Evolutionary conservation across 495 filamentous ascomycete genomes (phyloP), one percentile per base, ranked within the genome.

Genomic region (Penicillium silybi): DNA sequence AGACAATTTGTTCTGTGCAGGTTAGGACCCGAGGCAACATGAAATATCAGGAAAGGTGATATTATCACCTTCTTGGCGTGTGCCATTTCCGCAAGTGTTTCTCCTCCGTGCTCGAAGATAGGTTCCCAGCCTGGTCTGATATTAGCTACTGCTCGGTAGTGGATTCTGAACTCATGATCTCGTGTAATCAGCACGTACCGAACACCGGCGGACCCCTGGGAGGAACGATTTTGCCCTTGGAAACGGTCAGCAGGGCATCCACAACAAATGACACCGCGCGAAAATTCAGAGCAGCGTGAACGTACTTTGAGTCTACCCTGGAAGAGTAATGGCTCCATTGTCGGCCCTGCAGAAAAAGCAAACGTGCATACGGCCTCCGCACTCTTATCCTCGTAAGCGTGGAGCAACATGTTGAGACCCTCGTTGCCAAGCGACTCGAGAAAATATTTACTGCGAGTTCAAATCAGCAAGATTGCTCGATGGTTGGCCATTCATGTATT

Each of bases 41-140:
- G 23, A 55, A 22, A 1, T 23, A 4, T 16, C 15, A 41, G 26
- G 26, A 15, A 3, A 32, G 16, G 26, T 20, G 6, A 29, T 10
- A 40, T 37, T 16, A 23, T 6, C 43, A 69, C 66, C 59, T 96
- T 96, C 66, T 84, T 82, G 17, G 64, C 74, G 70, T 87, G 85
- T 44, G 86, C 84, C 92, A 96, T 96, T 72, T 96, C 91, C 22
- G 91, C 91, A 55, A 92, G 90, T 71, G 90, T 96, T 70, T 90
- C 70, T 25, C 90, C 90, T 54, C 89, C 80, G 57, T 90, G 88
- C 69, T 96, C 91, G 59, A 96, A 96, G 41, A 91, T 85, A 0
- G 90, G 81, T 62, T 96, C 90, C 90, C 91, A 95, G 16, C 89
- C 89, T 88, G 37, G 18, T 37, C 39, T 47, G 11, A 41, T 34